A percentile compares a stretch with the other conserved stretches of the same genome.
Conservation (phyloP, 805 yeast species). For the Candida easanensis region DNA sequence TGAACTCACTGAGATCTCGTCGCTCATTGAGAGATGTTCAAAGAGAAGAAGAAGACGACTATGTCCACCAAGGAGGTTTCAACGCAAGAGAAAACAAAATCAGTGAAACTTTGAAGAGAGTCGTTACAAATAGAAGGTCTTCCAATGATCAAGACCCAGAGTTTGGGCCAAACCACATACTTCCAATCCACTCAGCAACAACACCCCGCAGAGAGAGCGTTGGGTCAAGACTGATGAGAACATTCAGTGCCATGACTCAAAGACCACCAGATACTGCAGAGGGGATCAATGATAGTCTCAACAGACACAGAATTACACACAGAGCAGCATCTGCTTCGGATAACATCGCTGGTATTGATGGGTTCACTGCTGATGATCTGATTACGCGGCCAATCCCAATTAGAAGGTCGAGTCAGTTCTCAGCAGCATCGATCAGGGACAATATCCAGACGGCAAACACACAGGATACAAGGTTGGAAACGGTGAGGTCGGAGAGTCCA, state of each 20-base stretch:
- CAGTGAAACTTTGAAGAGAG: slow-evolving; percentile 34
- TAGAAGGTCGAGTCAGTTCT: slow-evolving; percentile 8
- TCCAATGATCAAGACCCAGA: not conserved
- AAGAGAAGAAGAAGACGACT: slow-evolving; percentile 28
- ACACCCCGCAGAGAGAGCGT: slow-evolving; percentile 5
- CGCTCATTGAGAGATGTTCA: slow-evolving; percentile 17
- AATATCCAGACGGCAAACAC: not conserved
- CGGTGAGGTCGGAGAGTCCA: not conserved
- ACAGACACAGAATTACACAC: slow-evolving; percentile 37
- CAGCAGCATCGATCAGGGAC: not conserved
- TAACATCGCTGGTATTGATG: slow-evolving; percentile 44
- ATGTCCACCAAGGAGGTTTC: slow-evolving; percentile 26
- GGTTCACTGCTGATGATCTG: slow-evolving; percentile 22
- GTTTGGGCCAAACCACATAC: not conserved
- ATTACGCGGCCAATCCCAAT: slow-evolving; percentile 12
- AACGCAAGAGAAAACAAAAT: slow-evolving; percentile 33
- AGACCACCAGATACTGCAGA: slow-evolving; percentile 23
- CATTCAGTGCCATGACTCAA: slow-evolving; percentile 22
- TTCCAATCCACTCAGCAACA: slow-evolving; percentile 2
- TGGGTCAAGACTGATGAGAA: slow-evolving; percentile 15
- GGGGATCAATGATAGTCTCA: slow-evolving; percentile 32
- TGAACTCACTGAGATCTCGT: slow-evolving; percentile 9
- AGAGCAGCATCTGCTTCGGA: slow-evolving; percentile 43
- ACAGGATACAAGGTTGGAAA: not conserved
- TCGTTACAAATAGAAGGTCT: slow-evolving; percentile 16